Percentiles rank a stretch among this genome's conserved stretches.
These are phyloP conservation scores for Centrapalus pauciflorus DNA, from an alignment of 129 eudicot species.

Conservation along the genomic window DNA sequence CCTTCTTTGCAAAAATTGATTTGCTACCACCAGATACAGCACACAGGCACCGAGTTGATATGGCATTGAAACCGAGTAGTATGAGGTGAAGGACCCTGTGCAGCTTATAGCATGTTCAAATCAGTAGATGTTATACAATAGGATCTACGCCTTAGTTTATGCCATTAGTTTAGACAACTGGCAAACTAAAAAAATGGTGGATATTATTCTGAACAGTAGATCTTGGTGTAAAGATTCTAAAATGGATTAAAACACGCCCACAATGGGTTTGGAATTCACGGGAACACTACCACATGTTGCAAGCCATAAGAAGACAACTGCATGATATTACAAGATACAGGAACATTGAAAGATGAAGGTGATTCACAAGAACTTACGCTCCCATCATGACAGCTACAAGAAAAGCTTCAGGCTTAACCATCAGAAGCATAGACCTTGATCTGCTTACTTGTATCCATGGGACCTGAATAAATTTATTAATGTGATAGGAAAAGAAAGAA, in stretches of 20 bases:
- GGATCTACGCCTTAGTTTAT: neutral
- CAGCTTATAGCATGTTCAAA: slow-evolving; percentile 13
- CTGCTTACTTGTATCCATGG: slow-evolving; percentile 97
- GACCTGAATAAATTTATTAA: slow-evolving; percentile 36
- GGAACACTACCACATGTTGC: no score
- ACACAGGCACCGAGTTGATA: slow-evolving; percentile 43
- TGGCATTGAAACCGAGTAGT: slow-evolving; percentile 66
- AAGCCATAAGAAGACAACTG: no score
- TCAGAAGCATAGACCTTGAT: slow-evolving; percentile 83
- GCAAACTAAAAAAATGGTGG: neutral
- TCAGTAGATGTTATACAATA: slow-evolving; percentile 8
- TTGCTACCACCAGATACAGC: slow-evolving; percentile 65
- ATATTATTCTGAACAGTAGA: neutral
- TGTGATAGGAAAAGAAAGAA: neutral
- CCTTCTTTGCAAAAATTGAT: slow-evolving; percentile 56
- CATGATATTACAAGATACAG: no score
- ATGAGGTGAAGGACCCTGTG: slow-evolving; percentile 68
- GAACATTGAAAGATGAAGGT: neutral
- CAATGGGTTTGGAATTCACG: no score
- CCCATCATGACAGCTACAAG: slow-evolving; percentile 68
- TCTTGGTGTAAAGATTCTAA: neutral
- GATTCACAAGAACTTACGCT: slow-evolving; percentile 41
- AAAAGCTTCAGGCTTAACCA: slow-evolving; percentile 74
- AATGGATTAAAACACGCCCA: neutral
- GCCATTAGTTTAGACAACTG: neutral